phyloP scores from a whole-genome alignment of 352 stramenopile genomes.

The Pythium aquatile region DNA sequence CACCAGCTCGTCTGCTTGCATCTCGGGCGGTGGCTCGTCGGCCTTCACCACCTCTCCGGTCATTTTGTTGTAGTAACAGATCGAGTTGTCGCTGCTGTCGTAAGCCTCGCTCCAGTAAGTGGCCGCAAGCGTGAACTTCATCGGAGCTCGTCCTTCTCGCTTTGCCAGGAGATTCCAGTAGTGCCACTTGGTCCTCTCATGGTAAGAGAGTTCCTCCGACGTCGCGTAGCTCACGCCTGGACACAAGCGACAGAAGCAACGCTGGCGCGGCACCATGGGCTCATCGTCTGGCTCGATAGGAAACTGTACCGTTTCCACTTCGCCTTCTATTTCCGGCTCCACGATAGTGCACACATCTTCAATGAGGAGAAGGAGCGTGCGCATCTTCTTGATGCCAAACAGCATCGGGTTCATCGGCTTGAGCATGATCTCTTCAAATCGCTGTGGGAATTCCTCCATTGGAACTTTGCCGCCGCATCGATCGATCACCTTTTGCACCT shows the following conservation, averaged over 20 bases:
- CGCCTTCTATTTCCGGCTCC: slow-evolving; percentile 40
- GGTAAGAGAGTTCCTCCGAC: slow-evolving; percentile 46
- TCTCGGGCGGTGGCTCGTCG: slow-evolving; percentile 49
- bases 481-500: slow-evolving; percentile 73
- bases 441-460: slow-evolving; percentile 44
- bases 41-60: slow-evolving; percentile 55
- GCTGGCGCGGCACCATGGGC: slow-evolving; percentile 45
- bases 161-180: slow-evolving; percentile 62
- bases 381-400: slow-evolving; percentile 81
- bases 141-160: slow-evolving; percentile 32
- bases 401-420: slow-evolving; percentile 51
- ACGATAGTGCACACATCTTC: slow-evolving; percentile 55
- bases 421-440: slow-evolving; percentile 67
- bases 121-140: slow-evolving; percentile 53
- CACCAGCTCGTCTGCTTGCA: slow-evolving; percentile 69
- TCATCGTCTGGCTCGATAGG: slow-evolving; percentile 38
- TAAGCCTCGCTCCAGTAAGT: slow-evolving; percentile 79
- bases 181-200: slow-evolving; percentile 82
- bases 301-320: slow-evolving; percentile 67
- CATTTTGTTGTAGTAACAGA: slow-evolving; percentile 77
- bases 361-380: slow-evolving; percentile 55
- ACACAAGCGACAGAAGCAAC: slow-evolving; percentile 57
- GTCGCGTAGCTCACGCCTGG: slow-evolving; percentile 69
- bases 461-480: slow-evolving; percentile 47
- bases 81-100: slow-evolving; percentile 49